Evolutionary conservation across 2,329 filamentous ascomycete genomes (phyloP).

Genomic region (Colletotrichum brevisporum): DNA sequence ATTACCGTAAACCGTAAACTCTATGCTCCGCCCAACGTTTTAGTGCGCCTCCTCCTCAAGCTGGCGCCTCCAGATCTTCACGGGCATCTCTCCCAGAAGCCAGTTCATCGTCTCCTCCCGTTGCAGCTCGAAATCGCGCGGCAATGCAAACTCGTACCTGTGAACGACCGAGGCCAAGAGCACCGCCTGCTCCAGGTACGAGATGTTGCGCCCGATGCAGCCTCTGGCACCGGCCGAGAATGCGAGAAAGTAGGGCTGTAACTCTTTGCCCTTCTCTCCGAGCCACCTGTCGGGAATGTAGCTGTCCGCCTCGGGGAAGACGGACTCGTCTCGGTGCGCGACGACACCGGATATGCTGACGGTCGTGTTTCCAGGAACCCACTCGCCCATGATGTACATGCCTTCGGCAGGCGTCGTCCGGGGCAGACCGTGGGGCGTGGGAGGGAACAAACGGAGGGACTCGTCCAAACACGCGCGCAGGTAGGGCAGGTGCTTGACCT

Average conservation of each 20-base stretch:
- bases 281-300: slow-evolving; percentile 55
- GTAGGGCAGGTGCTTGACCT: slow-evolving; percentile 65
- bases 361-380: slow-evolving; percentile 58
- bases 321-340: slow-evolving; percentile 26
- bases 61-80: slow-evolving; percentile 32
- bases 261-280: slow-evolving; percentile 54
- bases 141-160: slow-evolving; percentile 56
- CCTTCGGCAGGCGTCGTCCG: slow-evolving; percentile 62
- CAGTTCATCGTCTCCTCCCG: slow-evolving; percentile 35
- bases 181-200: slow-evolving; percentile 62
- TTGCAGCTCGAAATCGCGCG: slow-evolving; percentile 29
- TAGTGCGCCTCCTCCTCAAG: slow-evolving; percentile 21
- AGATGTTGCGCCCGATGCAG: slow-evolving; percentile 51
- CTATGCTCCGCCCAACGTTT: not conserved
- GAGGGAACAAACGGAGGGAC: slow-evolving; percentile 59
- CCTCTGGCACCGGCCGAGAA: slow-evolving; percentile 49
- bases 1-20: not conserved
- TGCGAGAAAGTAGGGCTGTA: slow-evolving; percentile 55
- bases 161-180: slow-evolving; percentile 58
- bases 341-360: slow-evolving; percentile 57
- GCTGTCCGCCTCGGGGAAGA: slow-evolving; percentile 30
- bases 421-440: slow-evolving; percentile 58
- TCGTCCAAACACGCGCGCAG: slow-evolving; percentile 67
- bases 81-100: slow-evolving; percentile 35
- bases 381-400: slow-evolving; percentile 58